Evolutionary conservation across 371 early-diverging fungal species (phyloP).

Genomic region (Zancudomyces culisetae): DNA sequence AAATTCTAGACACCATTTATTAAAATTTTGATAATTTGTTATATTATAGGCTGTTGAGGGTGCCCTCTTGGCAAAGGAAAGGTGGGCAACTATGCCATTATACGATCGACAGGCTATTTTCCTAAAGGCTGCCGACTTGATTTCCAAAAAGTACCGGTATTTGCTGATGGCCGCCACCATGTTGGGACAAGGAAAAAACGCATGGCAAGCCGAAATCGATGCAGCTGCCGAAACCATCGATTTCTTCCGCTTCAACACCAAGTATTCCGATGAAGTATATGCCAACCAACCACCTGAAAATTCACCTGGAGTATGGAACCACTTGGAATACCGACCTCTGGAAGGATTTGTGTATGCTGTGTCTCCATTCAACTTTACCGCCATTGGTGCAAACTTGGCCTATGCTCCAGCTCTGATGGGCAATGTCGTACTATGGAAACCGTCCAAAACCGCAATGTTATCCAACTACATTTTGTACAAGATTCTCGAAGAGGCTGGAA

Average conservation of each 20-base stretch:
- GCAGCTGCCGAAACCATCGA: conserved; percentile 83
- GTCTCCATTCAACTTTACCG: conserved; percentile 98
- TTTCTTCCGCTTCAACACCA: conserved; percentile 89
- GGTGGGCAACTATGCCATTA: conserved; percentile 88
- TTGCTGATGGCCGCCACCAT: conserved; percentile 92
- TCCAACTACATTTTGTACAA: conserved; percentile 83
- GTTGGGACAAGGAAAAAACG: conserved; percentile 97
- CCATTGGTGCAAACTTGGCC: conserved; percentile 91
- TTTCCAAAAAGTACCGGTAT: conserved; percentile 78
- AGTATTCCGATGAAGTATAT: conserved; percentile 88
- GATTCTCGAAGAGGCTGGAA: conserved; percentile 85
- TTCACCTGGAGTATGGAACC: conserved; percentile 79
- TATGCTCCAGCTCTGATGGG: conserved; percentile 93
- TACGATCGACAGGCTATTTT: conserved; percentile 90
- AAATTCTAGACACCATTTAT: too few relatives aligned
- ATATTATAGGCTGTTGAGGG: conserved; percentile 65
- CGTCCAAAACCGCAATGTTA: conserved; percentile 66
- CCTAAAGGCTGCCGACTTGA: conserved; percentile 90
- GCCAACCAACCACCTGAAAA: conserved; percentile 81
- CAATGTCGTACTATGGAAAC: conserved; percentile 95
- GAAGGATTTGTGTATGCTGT: conserved; percentile 94
- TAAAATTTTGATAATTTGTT: too few relatives aligned
- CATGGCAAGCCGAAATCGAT: conserved; percentile 98
- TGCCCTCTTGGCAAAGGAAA: conserved; percentile 62
- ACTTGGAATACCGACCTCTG: conserved; percentile 84